Conservation (phyloP, 495 filamentous ascomycete genomes). For the Neurospora sp. region DNA sequence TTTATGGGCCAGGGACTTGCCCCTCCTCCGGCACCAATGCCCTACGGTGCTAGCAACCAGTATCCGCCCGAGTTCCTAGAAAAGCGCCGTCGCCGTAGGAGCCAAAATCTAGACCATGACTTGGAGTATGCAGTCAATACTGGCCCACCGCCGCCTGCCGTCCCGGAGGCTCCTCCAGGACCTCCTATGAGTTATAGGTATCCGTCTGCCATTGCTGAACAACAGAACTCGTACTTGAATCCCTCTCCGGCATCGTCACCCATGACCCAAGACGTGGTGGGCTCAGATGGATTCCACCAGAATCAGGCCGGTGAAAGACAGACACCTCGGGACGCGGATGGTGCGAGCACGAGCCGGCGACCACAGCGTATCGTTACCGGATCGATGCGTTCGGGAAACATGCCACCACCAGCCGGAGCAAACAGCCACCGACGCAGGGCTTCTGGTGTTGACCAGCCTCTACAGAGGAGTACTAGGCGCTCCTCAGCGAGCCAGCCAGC, state of each 20-base stretch:
- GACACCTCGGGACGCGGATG: constrained; percentile 19
- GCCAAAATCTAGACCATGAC: constrained; percentile 24
- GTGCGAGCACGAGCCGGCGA: constrained; percentile 16
- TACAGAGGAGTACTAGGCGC: constrained; percentile 17
- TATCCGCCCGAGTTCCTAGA: constrained; percentile 33
- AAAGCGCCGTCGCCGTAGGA: constrained; percentile 25
- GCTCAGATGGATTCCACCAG: constrained; percentile 29
- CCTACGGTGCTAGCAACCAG: constrained; percentile 31
- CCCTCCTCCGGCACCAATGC: constrained; percentile 39
- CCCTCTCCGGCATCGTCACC: constrained; percentile 13
- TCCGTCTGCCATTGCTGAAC: constrained; percentile 33
- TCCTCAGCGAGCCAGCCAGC: constrained; percentile 9
- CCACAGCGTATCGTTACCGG: constrained; percentile 16
- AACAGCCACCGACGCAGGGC: constrained; percentile 16
- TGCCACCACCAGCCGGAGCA: constrained; percentile 5
- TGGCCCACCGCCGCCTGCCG: constrained; percentile 35
- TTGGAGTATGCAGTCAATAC: constrained; percentile 15
- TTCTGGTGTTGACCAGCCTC: constrained; percentile 19
- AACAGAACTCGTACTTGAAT: constrained; percentile 20
- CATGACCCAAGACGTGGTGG: constrained; percentile 32
- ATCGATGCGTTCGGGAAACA: constrained; percentile 5
- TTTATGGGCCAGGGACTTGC: constrained; percentile 36
- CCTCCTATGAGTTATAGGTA: constrained; percentile 49
- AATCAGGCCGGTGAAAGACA: constrained; percentile 18
- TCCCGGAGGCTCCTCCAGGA: constrained; percentile 48